Percentiles rank a stretch among this genome's conserved stretches.
These are phyloP conservation scores for Moricandia moricandioides DNA, from an alignment of 345 rosid genomes.

Conservation along the genomic window DNA sequence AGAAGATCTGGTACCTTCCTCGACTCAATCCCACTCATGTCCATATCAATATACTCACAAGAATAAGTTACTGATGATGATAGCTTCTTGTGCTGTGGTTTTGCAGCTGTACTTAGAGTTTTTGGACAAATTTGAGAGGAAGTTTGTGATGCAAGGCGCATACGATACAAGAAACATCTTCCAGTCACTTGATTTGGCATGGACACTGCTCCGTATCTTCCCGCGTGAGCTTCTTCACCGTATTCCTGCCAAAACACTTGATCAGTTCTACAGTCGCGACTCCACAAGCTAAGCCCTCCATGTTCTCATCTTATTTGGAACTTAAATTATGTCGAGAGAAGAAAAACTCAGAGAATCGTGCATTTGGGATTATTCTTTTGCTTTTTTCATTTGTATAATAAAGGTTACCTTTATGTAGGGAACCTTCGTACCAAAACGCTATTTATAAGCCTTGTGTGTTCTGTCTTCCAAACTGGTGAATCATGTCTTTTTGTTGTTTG, in stretches of 20 bases:
- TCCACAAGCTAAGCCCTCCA: conserved; percentile 30
- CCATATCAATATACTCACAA: neutral
- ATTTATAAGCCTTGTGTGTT: conserved; percentile 9
- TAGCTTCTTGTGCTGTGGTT: neutral
- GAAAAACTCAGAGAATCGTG: conserved; percentile 23
- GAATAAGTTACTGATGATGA: neutral
- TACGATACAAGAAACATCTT: conserved; percentile 97
- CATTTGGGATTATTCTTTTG: conserved; percentile 10
- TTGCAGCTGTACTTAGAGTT: conserved; percentile 76
- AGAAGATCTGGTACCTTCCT: conserved; percentile 65
- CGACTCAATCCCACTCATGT: conserved; percentile 1
- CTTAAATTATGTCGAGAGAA: conserved; percentile 11
- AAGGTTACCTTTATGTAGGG: conserved; percentile 26
- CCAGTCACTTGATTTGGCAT: conserved; percentile 95
- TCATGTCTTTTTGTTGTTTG: conserved; percentile 16
- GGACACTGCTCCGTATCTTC: conserved; percentile 97
- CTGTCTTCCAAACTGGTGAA: conserved; percentile 15
- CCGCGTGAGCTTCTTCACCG: conserved; percentile 99
- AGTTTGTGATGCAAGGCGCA: conserved; percentile 94
- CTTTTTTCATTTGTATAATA: conserved; percentile 13
- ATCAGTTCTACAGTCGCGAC: conserved; percentile 83
- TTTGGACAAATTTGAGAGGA: conserved; percentile 95
- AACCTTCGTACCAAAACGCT: conserved; percentile 7
- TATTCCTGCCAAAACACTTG: conserved; percentile 96
- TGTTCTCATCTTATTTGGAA: conserved; percentile 6